Percentiles rank a stretch among this genome's conserved stretches.
phyloP scores from a whole-genome alignment of 352 stramenopile species.

The Phytophthora rubi region DNA sequence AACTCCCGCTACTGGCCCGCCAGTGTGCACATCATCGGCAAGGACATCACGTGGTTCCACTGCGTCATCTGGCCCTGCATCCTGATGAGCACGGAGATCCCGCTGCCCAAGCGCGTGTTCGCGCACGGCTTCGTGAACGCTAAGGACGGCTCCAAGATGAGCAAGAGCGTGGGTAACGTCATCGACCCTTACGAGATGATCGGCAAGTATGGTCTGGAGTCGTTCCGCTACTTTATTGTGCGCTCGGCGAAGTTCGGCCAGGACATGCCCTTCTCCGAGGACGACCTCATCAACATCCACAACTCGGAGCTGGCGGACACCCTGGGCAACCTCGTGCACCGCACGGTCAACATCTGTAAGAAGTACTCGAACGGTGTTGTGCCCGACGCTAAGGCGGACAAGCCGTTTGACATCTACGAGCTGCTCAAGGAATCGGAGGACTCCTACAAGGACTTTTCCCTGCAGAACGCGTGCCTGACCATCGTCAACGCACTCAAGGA shows the following conservation, averaged over 20 bases:
- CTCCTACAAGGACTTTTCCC: conserved; percentile 93
- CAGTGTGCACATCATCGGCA: conserved; percentile 92
- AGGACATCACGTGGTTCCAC: conserved; percentile 99
- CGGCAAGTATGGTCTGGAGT: conserved; percentile 93
- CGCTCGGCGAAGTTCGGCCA: conserved; percentile 94
- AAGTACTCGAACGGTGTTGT: conserved; percentile 94
- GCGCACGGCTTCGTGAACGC: conserved; percentile 98
- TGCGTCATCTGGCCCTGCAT: conserved; percentile 99
- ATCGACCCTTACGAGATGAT: conserved; percentile 97
- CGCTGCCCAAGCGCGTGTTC: conserved; percentile 95
- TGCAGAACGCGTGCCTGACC: conserved; percentile 91
- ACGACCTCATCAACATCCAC: conserved; percentile 96
- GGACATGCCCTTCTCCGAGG: conserved; percentile 94
- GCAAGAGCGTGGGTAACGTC: conserved; percentile 98
- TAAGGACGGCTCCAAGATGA: conserved; percentile 99
- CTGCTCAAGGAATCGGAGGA: conserved; percentile 83
- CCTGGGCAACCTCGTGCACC: conserved; percentile 97
- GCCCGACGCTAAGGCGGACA: conserved; percentile 57
- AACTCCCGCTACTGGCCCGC: conserved; percentile 83
- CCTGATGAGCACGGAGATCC: conserved; percentile 96
- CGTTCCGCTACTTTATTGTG: conserved; percentile 95
- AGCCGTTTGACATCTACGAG: conserved; percentile 88
- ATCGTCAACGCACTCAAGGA: conserved; percentile 93
- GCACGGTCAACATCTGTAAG: conserved; percentile 95
- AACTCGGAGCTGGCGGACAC: conserved; percentile 96